Evolutionary conservation across 352 stramenopile species (phyloP).

Genomic region (Globisporangium nunn): DNA sequence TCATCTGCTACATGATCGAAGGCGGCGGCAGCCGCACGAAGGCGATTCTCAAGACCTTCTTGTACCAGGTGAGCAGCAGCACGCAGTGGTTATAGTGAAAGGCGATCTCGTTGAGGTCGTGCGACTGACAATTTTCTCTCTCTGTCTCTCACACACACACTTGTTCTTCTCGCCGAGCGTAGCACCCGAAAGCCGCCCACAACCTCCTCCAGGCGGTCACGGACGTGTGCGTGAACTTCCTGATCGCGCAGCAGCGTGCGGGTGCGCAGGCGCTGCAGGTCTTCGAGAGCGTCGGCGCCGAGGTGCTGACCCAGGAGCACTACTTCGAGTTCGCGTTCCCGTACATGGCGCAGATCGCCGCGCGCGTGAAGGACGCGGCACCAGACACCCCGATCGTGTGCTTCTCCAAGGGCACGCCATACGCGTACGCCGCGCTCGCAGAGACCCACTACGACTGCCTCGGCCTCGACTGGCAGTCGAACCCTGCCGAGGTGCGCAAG

Average conservation of each 20-base stretch:
- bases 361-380: constrained; percentile 64
- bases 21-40: constrained; percentile 94
- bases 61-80: constrained; percentile 50
- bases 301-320: constrained; percentile 90
- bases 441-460: constrained; percentile 94
- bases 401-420: constrained; percentile 83
- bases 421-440: constrained; percentile 65
- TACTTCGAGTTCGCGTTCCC: constrained; percentile 95
- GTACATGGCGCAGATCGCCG: constrained; percentile 78
- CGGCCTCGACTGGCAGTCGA: constrained; percentile 90
- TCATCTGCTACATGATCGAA: constrained; percentile 99
- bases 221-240: constrained; percentile 94
- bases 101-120: too few relatives aligned
- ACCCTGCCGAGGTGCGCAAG: constrained; percentile 84
- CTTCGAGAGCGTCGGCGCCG: constrained; percentile 96
- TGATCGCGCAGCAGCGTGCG: constrained; percentile 90
- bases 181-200: constrained; percentile 86
- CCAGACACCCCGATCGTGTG: constrained; percentile 69
- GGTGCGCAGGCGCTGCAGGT: constrained; percentile 95
- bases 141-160: too few relatives aligned
- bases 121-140: neutral
- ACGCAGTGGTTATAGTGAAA: too few relatives aligned
- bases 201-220: constrained; percentile 92
- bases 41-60: constrained; percentile 91
- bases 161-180: neutral